Evolutionary conservation across 1,284 basidiomycete species (phyloP).

Genomic region (Marasmius oreades): DNA sequence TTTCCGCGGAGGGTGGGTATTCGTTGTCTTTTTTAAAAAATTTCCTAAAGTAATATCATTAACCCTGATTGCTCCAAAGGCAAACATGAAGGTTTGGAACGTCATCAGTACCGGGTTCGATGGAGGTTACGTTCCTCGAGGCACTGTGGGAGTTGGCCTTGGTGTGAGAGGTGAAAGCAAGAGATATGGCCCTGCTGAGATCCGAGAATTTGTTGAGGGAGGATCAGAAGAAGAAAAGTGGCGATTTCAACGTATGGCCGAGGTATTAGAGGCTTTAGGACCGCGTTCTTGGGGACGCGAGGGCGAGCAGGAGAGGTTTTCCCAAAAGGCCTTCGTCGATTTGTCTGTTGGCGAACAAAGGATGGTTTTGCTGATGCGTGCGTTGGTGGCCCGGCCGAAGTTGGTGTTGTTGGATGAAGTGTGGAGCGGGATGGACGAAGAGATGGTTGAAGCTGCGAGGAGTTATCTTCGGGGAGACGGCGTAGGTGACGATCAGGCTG

Average conservation of each 20-base stretch:
- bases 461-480: conserved; percentile 58
- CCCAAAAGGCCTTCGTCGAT: conserved; percentile 49
- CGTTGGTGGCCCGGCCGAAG: conserved; percentile 67
- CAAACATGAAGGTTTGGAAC: conserved; percentile 68
- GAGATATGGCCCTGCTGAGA: neutral
- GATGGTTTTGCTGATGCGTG: conserved; percentile 79
- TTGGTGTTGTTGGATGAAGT: conserved; percentile 87
- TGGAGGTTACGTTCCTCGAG: conserved; percentile 66
- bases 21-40: neutral
- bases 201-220: conserved; percentile 18
- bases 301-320: conserved; percentile 30
- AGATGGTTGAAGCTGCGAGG: conserved; percentile 64
- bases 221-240: conserved; percentile 36
- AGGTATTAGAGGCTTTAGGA: conserved; percentile 63
- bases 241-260: conserved; percentile 45
- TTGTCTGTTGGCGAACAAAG: conserved; percentile 74
- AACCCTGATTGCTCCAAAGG: conserved; percentile 11
- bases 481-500: conserved; percentile 59
- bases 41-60: too few species aligned
- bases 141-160: conserved; percentile 39
- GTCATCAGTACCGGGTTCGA: conserved; percentile 85
- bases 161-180: conserved; percentile 4
- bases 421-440: conserved; percentile 85
- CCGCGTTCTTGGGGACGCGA: conserved; percentile 44
- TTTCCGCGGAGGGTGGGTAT: conserved; percentile 70